Evolutionary conservation across 495 filamentous ascomycete species (phyloP).

Genomic region (Aspergillus incahuasiensis): DNA sequence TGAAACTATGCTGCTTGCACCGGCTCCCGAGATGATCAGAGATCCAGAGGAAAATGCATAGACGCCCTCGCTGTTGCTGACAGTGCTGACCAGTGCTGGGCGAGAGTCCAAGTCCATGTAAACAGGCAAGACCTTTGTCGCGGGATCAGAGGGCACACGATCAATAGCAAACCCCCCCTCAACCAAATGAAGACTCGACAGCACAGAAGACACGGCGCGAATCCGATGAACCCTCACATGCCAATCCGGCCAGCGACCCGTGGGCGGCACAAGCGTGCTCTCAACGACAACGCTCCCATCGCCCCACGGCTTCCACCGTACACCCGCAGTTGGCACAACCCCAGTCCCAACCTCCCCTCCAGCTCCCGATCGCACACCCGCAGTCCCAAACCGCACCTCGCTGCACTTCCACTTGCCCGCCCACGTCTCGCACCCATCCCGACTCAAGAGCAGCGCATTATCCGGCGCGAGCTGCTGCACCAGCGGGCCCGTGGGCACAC

Average conservation of each 20-base stretch:
- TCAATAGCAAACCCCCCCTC: slow-evolving; percentile 8
- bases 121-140: neutral
- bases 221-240: slow-evolving; percentile 2
- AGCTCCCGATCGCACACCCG: neutral
- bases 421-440: slow-evolving; percentile 4
- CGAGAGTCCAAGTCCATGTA: too few species aligned
- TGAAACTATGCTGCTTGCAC: neutral
- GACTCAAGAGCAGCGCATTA: neutral
- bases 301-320: slow-evolving; percentile 2
- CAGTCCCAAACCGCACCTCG: neutral
- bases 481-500: slow-evolving; percentile 1
- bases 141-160: neutral
- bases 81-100: too few species aligned
- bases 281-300: neutral
- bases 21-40: neutral
- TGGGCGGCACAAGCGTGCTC: slow-evolving; percentile 1
- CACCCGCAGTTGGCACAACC: neutral
- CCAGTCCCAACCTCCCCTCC: too few species aligned
- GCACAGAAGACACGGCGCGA: too few species aligned
- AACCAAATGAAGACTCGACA: neutral
- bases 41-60: neutral
- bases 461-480: slow-evolving; percentile 7
- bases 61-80: neutral
- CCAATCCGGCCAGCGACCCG: slow-evolving; percentile 6
- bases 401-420: slow-evolving; percentile 9